These are phyloP conservation scores for Erythrobasidium yunnanense DNA, from an alignment of 768 basidiomycete genomes.

Conservation along the genomic window DNA sequence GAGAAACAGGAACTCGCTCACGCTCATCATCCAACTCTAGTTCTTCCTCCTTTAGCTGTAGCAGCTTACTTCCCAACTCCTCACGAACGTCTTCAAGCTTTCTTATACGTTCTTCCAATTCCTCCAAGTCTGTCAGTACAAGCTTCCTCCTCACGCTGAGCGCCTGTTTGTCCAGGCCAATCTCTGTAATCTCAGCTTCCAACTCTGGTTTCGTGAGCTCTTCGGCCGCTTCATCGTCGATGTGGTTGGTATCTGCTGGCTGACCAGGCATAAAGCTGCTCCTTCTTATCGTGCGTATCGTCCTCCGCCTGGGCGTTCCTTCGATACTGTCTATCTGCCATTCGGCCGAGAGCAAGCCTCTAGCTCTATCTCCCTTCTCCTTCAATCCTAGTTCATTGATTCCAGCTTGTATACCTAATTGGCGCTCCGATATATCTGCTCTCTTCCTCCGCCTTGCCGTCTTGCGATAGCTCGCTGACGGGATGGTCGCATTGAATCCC, in stretches of 20 bases:
- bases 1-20: background rate
- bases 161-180: conserved; percentile 82
- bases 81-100: conserved; percentile 67
- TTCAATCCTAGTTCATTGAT: conserved; percentile 9
- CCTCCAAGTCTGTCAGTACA: conserved; percentile 71
- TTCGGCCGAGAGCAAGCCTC: background rate
- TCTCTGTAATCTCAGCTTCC: conserved; percentile 69
- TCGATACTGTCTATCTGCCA: conserved; percentile 19
- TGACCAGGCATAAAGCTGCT: background rate
- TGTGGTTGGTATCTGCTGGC: background rate
- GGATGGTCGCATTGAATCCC: conserved; percentile 23
- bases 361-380: conserved; percentile 16
- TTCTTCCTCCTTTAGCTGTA: conserved; percentile 49
- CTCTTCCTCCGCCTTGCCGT: background rate
- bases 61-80: conserved; percentile 67
- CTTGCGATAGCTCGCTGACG: conserved; percentile 12
- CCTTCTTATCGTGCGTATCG: background rate
- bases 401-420: conserved; percentile 10
- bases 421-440: conserved; percentile 6
- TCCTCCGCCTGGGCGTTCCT: conserved; percentile 7
- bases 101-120: conserved; percentile 81
- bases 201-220: conserved; percentile 50
- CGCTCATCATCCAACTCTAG: conserved; percentile 27
- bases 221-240: background rate
- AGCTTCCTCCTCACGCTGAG: conserved; percentile 72